Base-by-base conservation (phyloP, 805 yeast genomes). In the Wickerhamiella cacticola region DNA sequence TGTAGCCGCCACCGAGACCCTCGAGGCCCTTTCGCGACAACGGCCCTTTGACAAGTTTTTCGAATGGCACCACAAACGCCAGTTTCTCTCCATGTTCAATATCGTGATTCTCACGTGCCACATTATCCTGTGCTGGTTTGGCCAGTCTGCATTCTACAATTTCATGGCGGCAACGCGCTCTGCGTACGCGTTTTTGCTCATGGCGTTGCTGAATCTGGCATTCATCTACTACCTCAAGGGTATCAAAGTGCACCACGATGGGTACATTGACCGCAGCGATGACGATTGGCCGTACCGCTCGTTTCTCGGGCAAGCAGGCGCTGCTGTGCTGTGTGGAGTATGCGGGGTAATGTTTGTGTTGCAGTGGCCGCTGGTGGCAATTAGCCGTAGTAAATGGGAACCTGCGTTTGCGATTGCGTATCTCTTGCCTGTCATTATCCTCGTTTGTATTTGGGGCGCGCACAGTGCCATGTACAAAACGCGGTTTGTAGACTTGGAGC, bases 201-300 rank as follows among this genome's bases (percentile, higher is more conserved):
- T 31, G 34, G 22, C 12, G 6, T 16, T 43, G 23, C 33, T 43
- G 72, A 76, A 81, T 56, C 56, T 77, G 23, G 70, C 85, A 2
- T 80, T 68, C 57, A 57, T 80, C 31, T 62, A 86, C 48, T 80
- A 78, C 56, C 76, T 71, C 59, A 72, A 69, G 52, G 87, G 83
- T 0, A 61, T 80, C 51, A 69, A 72, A 50, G 61, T 64, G 45
- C 38, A 35, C n/a, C n/a, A 9, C 18, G 47, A 33, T 24, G 18
- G 40, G 1, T 83, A 76, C 56, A 75, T 80, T 40, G 69, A 75
- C 46, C 68, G 86, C 54, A 71, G 74, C 55, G 80, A 75, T 56
- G 70, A 73, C n/a, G 67, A 79, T 2, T 80, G 76, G 56, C 87
- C 87, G 1, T 80, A 76, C 57, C 69, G 73, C 52, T 74, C 84